These are phyloP conservation scores for Stentor roeselii DNA, from an alignment of 73 alveolate genomes.

Conservation along the genomic window DNA sequence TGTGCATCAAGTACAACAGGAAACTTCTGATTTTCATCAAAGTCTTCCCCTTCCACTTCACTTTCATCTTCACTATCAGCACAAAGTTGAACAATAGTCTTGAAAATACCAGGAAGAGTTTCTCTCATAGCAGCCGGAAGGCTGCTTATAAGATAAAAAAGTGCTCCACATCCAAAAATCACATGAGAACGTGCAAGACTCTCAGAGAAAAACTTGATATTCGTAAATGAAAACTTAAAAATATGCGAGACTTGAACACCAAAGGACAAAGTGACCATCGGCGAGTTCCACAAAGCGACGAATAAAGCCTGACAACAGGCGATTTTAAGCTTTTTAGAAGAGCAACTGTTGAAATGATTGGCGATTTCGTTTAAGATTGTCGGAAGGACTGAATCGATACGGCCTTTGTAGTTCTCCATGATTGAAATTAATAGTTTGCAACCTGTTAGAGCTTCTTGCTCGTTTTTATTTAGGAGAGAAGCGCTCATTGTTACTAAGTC, in stretches of 20 bases:
- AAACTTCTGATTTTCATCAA: background rate
- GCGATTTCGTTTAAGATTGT: conserved; percentile 9
- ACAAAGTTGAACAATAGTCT: conserved; percentile 30
- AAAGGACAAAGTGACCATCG: conserved; percentile 30
- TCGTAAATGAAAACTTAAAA: background rate
- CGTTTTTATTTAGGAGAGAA: background rate
- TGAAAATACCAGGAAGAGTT: conserved; percentile 39
- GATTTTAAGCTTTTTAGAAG: conserved; percentile 33
- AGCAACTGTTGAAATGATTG: background rate
- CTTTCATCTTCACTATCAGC: conserved; percentile 42
- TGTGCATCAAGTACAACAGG: background rate
- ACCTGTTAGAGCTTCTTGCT: conserved; percentile 1
- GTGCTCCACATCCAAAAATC: background rate
- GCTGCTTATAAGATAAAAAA: background rate
- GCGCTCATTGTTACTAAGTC: background rate
- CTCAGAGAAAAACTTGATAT: background rate
- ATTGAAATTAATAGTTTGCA: conserved; percentile 50
- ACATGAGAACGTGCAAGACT: background rate
- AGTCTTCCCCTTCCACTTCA: conserved; percentile 33
- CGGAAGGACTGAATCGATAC: conserved; percentile 45
- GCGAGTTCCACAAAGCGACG: conserved; percentile 50
- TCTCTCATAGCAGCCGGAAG: conserved; percentile 33
- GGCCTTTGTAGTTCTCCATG: conserved; percentile 50
- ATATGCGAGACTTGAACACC: background rate
- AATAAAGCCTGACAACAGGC: conserved; percentile 31